Percentiles rank a stretch among this genome's conserved stretches.
Evolutionary conservation across 2,329 filamentous ascomycete species (phyloP).

Genomic region (Hypoxylon sp.): DNA sequence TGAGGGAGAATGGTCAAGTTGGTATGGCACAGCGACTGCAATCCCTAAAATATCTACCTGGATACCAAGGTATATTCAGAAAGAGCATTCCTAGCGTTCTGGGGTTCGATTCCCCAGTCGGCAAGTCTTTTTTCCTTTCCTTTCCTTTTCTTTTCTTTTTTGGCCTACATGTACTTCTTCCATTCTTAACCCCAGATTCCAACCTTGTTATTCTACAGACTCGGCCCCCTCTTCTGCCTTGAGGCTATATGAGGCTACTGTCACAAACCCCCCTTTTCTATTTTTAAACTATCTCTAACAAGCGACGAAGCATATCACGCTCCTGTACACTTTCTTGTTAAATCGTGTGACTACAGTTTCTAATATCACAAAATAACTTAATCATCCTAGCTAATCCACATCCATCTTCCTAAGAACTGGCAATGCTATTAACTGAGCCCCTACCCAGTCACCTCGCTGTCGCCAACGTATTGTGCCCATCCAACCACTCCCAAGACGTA

Average conservation of each 20-base stretch:
- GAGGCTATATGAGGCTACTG: no score
- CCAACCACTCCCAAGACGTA: constrained; percentile 7
- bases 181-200: no score
- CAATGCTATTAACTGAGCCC: background rate
- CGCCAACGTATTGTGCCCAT: background rate
- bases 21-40: background rate
- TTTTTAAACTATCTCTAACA: no score
- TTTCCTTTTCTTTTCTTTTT: background rate
- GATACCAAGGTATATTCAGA: background rate
- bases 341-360: background rate
- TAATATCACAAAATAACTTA: background rate
- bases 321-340: background rate
- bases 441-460: background rate
- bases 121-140: background rate
- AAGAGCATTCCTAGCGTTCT: background rate
- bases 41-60: background rate
- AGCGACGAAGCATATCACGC: no score
- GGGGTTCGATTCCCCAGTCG: background rate
- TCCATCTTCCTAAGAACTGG: background rate
- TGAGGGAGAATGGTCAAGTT: background rate
- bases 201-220: no score
- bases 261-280: no score
- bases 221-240: no score
- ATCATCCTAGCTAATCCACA: background rate
- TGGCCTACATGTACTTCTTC: no score